Evolutionary conservation across 441 rosid genomes (phyloP).

Genomic region (Populus hybrid): DNA sequence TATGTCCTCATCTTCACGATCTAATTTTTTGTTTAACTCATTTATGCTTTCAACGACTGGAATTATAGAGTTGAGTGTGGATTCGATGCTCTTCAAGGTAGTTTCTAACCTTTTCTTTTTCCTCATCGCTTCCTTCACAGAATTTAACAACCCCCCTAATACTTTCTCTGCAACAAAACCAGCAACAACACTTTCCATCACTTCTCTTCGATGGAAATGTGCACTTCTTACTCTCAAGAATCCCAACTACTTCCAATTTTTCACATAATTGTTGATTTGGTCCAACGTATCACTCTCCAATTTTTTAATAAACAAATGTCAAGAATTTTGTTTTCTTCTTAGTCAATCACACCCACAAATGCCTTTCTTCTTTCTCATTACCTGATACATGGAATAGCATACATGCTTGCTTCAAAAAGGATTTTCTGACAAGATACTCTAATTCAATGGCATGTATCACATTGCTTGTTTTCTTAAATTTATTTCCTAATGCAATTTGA

Average conservation of each 20-base stretch:
- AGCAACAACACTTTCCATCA: not conserved
- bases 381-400: not conserved
- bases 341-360: too few relatives aligned
- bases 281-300: not conserved
- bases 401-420: not conserved
- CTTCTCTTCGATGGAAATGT: not conserved
- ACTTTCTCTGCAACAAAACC: not conserved
- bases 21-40: not conserved
- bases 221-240: not conserved
- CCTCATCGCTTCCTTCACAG: not conserved
- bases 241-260: not conserved
- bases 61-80: not conserved
- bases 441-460: too few relatives aligned
- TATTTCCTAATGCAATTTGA: too few relatives aligned
- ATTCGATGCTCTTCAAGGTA: not conserved
- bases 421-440: too few relatives aligned
- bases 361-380: not conserved
- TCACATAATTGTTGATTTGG: not conserved
- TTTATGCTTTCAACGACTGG: constrained; percentile 1
- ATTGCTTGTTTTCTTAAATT: too few relatives aligned
- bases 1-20: not conserved
- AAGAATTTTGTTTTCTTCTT: not conserved
- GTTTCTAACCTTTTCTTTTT: not conserved
- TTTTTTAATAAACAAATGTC: not conserved
- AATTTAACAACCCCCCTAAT: not conserved